Base-by-base conservation (phyloP, 1,139 yeast genomes). In the Hansenula sp. region DNA sequence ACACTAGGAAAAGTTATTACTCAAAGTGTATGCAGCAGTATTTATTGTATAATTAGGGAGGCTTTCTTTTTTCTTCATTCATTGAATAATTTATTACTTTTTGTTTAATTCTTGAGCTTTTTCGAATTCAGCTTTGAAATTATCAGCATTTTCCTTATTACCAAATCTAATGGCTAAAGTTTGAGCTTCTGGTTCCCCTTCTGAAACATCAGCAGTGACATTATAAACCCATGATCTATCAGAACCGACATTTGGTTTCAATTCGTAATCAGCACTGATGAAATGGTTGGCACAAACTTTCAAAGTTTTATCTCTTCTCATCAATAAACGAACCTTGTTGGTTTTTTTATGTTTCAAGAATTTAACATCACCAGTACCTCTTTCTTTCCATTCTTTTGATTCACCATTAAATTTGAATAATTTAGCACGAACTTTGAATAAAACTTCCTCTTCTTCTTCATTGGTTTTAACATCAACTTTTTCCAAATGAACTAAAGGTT, bases 251-350 rank as follows among this genome's bases (percentile, higher is more conserved):
- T 93, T 93, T 59, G 97, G 90, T 66, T 82, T 87, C 67, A 93
- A 80, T 58, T 73, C 81, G 70, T 87, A 89, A 54, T 88, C 96
- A 49, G 96, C 81, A 40, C 88, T 73, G 58, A 93, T 83, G 70
- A 83, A 81, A 71, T 93, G 99, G 75, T 93, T 93, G 60, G 99
- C 99, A 71, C 99, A 93, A 61, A 94, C 85, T 78, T 93, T 93
- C 65, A 91, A 79, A 46, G 98, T 93, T 76, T 93, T 93, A 74
- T 93, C 99, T 74, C 99, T 89, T 79, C 99, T 88, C 99, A 93
- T 93, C 65, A 93, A 77, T 55, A 93, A 71, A 72, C 99, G 84
- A 52, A 86, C 87, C 72, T 88, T 91, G 47, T 79, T 77, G 47
- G 89, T 72, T 50, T 72, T 72, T 70, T 88, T 89, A 74, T 91